Conservation (phyloP, 2,329 filamentous ascomycete genomes). For the Dactylellina cionopaga region DNA sequence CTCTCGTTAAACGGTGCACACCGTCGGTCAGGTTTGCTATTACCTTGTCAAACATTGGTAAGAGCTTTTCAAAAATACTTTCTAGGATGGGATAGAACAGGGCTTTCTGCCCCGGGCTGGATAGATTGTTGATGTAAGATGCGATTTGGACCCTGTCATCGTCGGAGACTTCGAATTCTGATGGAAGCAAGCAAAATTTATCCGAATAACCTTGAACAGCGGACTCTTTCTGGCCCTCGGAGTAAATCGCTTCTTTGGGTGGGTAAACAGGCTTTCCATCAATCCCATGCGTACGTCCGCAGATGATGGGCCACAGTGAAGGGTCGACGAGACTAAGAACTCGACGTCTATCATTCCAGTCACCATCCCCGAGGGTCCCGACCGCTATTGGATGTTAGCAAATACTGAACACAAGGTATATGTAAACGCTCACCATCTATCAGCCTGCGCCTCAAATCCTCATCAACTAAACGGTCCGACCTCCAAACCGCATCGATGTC, state of each 20-base stretch:
- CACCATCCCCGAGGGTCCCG: too few relatives aligned
- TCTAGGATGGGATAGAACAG: slow-evolving; percentile 21
- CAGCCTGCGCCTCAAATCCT: slow-evolving; percentile 18
- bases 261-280: too few relatives aligned
- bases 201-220: too few relatives aligned
- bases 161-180: slow-evolving; percentile 8
- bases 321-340: not conserved
- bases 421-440: slow-evolving; percentile 56
- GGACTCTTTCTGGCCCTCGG: too few relatives aligned
- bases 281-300: not conserved
- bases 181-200: slow-evolving; percentile 28
- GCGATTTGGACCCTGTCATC: slow-evolving; percentile 11
- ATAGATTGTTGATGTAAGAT: slow-evolving; percentile 39
- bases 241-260: too few relatives aligned
- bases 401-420: not conserved
- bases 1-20: not conserved
- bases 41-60: slow-evolving; percentile 32
- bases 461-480: slow-evolving; percentile 17
- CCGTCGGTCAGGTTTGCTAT: not conserved
- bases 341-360: too few relatives aligned
- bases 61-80: slow-evolving; percentile 19
- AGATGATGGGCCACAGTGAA: slow-evolving; percentile 2
- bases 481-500: slow-evolving; percentile 46
- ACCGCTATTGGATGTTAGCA: too few relatives aligned
- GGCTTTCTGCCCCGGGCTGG: not conserved